Base-by-base conservation (phyloP, 306 rosid species). In the Argentina anserina region DNA sequence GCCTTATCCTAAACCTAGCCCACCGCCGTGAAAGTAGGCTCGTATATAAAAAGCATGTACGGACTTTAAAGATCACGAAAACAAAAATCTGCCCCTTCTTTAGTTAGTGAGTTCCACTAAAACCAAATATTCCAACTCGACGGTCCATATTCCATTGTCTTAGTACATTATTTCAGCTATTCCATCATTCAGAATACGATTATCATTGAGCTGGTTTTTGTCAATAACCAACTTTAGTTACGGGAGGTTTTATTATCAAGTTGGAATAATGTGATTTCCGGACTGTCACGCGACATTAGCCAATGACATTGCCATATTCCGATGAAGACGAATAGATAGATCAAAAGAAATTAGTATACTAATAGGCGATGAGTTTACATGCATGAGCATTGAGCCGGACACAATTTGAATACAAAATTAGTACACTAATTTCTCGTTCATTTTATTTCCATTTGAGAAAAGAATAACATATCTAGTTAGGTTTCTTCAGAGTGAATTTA, bases 1-100 rank as follows among this genome's bases (percentile, higher is more conserved):
- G 58, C 75, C 76, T 87, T 91, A 87, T 92, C 96, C 87, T 82
- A 47, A 69, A 49, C 50, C 59, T 56, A 73, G 72, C 87, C 87
- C 91, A 79, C 92, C 78, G 86, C 90, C 82, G 82, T 62, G 28
- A 75, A 79, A 87, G 86, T 66, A 36, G 18, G 37, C 66, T 33
- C 61, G 46, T 58, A 45, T 62, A 56, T 5, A 47, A 67, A 79
- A 74, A 68, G 17, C 47, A 3, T 31, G 71, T 39, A 63, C 87
- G 58, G 50, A 70, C 40, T 72, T 50, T 15, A 41, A 41, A 34
- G 70, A 84, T 74, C 78, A 78, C 60, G 6, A 69, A 69, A 79
- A 59, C n/a, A n/a, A 72, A 61, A 28, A 70, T 52, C 66, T 70
- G 46, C 67, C 41, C 68, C 59, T 43, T 18, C 23, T 58, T 70